A percentile compares a stretch with the other conserved stretches of the same genome.
phyloP scores from a whole-genome alignment of 2,329 filamentous ascomycete genomes.

The Coniella lustricola region DNA sequence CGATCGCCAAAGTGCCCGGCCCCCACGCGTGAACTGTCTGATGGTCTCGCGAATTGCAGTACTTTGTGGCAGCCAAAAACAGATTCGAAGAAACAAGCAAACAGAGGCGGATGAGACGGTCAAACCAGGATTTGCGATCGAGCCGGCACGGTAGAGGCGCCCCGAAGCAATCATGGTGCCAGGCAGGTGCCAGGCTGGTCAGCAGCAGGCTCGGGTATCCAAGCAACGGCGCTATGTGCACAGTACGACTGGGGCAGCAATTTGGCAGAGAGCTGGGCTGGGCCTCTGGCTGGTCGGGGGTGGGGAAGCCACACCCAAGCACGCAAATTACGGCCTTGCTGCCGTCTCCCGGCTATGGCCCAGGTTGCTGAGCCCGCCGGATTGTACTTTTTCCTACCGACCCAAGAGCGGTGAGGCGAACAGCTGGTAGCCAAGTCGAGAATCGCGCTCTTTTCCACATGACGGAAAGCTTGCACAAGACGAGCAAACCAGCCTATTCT shows the following conservation, averaged over 20 bases:
- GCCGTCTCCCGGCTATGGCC: not conserved
- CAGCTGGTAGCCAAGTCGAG: not conserved
- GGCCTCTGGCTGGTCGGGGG: no score
- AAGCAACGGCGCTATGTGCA: no score
- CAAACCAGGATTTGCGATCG: constrained; percentile 3
- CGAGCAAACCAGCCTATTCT: no score
- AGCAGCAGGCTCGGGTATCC: not conserved
- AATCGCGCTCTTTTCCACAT: not conserved
- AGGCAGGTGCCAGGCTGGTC: not conserved
- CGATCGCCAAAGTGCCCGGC: no score
- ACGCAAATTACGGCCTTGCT: not conserved
- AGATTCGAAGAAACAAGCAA: not conserved
- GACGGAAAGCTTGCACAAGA: no score
- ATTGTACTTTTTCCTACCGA: not conserved
- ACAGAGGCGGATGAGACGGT: constrained; percentile 5
- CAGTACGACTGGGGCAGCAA: no score
- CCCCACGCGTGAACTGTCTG: no score
- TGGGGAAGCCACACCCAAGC: no score
- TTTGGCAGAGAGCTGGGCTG: no score
- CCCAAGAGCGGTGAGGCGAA: not conserved
- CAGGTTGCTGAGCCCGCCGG: not conserved
- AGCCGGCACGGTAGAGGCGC: not conserved
- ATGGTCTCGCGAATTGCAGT: not conserved
- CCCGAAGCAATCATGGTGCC: not conserved
- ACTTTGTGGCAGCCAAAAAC: not conserved